A percentile compares a stretch with the other conserved stretches of the same genome.
These are phyloP conservation scores for Epichloe scottii DNA, from an alignment of 2,329 filamentous ascomycete species.

Conservation along the genomic window DNA sequence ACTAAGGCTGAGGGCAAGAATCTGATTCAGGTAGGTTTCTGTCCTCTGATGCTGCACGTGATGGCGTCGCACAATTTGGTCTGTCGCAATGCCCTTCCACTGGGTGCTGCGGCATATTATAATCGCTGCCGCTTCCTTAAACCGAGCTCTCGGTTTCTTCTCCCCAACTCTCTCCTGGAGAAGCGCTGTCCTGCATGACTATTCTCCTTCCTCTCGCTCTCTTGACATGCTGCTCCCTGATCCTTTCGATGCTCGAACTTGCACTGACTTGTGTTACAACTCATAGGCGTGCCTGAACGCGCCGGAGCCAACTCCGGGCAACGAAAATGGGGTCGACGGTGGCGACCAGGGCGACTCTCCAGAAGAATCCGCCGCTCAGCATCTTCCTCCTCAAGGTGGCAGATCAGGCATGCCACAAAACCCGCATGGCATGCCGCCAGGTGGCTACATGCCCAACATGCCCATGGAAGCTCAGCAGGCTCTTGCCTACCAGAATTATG, in stretches of 20 bases:
- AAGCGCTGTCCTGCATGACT: not conserved
- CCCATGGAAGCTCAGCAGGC: constrained; percentile 66
- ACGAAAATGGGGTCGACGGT: constrained; percentile 71
- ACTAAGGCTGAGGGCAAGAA: constrained; percentile 99
- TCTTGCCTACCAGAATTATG: constrained; percentile 72
- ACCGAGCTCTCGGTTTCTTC: too few relatives aligned
- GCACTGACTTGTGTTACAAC: constrained; percentile 3
- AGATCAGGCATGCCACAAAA: constrained; percentile 54
- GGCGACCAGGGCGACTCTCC: constrained; percentile 73
- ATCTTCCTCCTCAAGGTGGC: constrained; percentile 51
- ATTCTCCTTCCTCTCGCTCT: not conserved
- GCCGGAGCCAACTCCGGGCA: constrained; percentile 72
- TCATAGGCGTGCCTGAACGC: constrained; percentile 89
- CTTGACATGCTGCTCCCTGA: too few relatives aligned
- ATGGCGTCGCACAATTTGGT: not conserved
- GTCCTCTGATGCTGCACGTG: not conserved
- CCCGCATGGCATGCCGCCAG: constrained; percentile 49
- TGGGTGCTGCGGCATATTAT: not conserved
- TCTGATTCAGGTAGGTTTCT: constrained; percentile 67
- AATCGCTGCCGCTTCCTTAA: not conserved
- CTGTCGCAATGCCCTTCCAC: not conserved
- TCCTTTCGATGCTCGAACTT: not conserved
- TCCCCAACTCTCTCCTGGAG: too few relatives aligned
- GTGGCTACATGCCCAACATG: constrained; percentile 50
- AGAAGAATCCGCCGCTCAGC: constrained; percentile 70